These are phyloP conservation scores for Cynara cardunculus DNA, from an alignment of 129 eudicot species.

Conservation along the genomic window DNA sequence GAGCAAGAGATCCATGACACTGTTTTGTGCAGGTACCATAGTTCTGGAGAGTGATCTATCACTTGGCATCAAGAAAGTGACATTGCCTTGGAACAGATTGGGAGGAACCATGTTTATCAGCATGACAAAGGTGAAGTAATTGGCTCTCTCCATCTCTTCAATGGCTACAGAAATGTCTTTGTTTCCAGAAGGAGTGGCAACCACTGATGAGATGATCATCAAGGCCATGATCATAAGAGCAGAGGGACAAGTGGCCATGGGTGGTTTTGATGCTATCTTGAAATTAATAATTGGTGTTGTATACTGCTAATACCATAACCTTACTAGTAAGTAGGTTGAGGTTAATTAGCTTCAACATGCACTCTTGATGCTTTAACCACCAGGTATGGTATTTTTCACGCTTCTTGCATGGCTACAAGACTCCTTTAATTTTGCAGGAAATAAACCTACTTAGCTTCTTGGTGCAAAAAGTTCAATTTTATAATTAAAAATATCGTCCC, in stretches of 20 bases:
- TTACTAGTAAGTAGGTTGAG: neutral
- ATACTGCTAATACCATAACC: neutral
- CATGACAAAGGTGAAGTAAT: constrained; percentile 66
- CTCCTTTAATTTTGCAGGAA: constrained; percentile 8
- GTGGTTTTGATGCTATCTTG: neutral
- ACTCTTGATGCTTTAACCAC: constrained; percentile 48
- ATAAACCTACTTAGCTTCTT: constrained; percentile 10
- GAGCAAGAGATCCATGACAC: constrained; percentile 54
- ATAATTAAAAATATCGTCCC: neutral
- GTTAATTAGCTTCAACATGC: constrained; percentile 49
- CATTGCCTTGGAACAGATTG: constrained; percentile 35
- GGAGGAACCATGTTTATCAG: constrained; percentile 80
- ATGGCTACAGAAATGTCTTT: constrained; percentile 44
- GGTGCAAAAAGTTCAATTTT: neutral
- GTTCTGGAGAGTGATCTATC: constrained; percentile 56
- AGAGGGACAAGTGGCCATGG: constrained; percentile 18
- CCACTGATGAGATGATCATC: constrained; percentile 14
- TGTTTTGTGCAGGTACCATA: constrained; percentile 22
- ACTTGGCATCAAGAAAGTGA: constrained; percentile 85
- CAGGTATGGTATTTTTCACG: constrained; percentile 25
- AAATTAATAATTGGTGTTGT: constrained; percentile 2
- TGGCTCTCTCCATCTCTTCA: constrained; percentile 80
- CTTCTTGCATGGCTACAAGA: constrained; percentile 42
- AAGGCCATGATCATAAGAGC: constrained; percentile 22
- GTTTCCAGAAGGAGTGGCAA: constrained; percentile 24